These are phyloP conservation scores for Pseudogymnoascus sp. DNA, from an alignment of 2,329 filamentous ascomycete genomes.

Conservation along the genomic window DNA sequence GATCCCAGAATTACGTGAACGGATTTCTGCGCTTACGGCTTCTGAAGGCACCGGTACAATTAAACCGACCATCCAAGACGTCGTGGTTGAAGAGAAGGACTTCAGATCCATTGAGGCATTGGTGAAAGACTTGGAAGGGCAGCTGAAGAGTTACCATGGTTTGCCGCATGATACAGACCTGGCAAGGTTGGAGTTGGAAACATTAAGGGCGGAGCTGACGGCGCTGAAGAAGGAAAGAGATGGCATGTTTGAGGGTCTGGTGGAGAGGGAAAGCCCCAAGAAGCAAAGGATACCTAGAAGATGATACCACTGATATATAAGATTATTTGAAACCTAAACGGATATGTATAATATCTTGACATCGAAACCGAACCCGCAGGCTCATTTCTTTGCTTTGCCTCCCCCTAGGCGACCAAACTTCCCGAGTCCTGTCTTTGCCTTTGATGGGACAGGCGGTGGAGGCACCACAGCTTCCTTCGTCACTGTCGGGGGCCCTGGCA, in stretches of 20 bases:
- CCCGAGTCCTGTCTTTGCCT: constrained; percentile 54
- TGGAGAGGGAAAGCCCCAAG: constrained; percentile 50
- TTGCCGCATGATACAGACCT: constrained; percentile 62
- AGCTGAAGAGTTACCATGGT: constrained; percentile 58
- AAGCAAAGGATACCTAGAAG: constrained; percentile 31
- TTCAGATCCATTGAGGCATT: constrained; percentile 47
- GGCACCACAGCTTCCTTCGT: constrained; percentile 37
- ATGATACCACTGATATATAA: constrained; percentile 3
- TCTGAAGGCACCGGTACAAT: constrained; percentile 9
- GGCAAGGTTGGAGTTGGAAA: constrained; percentile 62
- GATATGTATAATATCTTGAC: constrained; percentile 2
- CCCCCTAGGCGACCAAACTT: constrained; percentile 63
- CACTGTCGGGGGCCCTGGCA: constrained; percentile 32
- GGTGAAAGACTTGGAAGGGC: constrained; percentile 51
- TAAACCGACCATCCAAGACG: constrained; percentile 44
- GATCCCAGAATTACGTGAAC: constrained; percentile 57
- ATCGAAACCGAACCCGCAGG: neutral
- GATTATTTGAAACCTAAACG: constrained; percentile 1
- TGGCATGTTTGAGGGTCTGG: constrained; percentile 63
- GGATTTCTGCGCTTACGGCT: constrained; percentile 34
- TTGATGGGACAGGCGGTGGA: constrained; percentile 35
- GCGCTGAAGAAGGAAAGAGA: constrained; percentile 57
- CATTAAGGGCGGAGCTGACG: constrained; percentile 54
- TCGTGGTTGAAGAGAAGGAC: constrained; percentile 48
- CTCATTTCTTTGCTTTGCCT: constrained; percentile 31